These are phyloP conservation scores for Phyllosticta citrichinensis DNA, from an alignment of 2,329 filamentous ascomycete species.

Conservation along the genomic window DNA sequence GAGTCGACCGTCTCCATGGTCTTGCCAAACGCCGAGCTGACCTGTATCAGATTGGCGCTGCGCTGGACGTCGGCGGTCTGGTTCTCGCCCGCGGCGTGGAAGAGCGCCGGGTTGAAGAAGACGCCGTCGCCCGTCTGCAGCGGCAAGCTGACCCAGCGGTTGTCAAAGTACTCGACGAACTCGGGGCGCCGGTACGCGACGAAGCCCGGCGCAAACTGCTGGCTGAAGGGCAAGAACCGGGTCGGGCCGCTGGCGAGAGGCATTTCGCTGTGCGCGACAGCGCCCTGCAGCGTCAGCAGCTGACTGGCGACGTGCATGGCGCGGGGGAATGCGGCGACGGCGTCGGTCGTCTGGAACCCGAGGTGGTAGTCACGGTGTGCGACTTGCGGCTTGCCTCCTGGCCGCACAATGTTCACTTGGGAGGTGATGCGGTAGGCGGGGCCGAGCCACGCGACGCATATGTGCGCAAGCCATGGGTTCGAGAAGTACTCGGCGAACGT, in stretches of 20 bases:
- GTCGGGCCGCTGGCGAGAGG: conserved; percentile 50
- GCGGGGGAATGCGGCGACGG: conserved; percentile 39
- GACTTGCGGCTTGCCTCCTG: conserved; percentile 48
- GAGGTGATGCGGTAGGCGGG: conserved; percentile 51
- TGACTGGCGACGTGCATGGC: conserved; percentile 46
- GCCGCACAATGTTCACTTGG: conserved; percentile 53
- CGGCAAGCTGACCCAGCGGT: conserved; percentile 43
- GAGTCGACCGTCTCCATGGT: conserved; percentile 53
- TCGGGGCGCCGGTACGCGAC: conserved; percentile 46
- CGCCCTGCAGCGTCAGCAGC: conserved; percentile 52
- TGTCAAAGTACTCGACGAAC: conserved; percentile 45
- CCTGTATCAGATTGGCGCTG: conserved; percentile 52
- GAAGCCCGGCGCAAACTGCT: conserved; percentile 47
- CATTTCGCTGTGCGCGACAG: conserved; percentile 53
- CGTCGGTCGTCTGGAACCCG: conserved; percentile 47
- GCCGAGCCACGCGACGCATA: conserved; percentile 49
- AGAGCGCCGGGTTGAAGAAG: conserved; percentile 55
- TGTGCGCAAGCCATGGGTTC: conserved; percentile 47
- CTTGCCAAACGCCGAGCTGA: conserved; percentile 53
- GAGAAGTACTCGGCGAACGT: conserved; percentile 50
- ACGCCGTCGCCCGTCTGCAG: conserved; percentile 48
- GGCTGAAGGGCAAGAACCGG: conserved; percentile 50
- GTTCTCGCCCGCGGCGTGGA: conserved; percentile 54
- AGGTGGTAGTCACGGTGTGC: conserved; percentile 55
- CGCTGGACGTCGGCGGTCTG: conserved; percentile 38